A percentile compares a stretch with the other conserved stretches of the same genome.
Evolutionary conservation across 108 stramenopile genomes (phyloP).

Genomic region (Discostella stelligeroides): DNA sequence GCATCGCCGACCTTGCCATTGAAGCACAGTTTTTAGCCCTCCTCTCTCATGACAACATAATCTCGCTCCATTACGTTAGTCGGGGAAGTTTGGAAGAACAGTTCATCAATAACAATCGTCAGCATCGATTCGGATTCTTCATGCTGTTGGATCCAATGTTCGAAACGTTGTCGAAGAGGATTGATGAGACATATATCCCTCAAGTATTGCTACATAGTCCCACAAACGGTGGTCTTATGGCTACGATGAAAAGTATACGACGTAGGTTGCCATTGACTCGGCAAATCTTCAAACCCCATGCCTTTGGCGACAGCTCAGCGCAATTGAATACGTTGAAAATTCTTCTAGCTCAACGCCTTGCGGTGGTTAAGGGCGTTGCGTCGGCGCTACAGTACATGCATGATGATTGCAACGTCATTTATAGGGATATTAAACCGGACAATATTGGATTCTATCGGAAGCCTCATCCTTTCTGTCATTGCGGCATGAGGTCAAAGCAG

Average conservation of each 20-base stretch:
- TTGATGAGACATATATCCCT: slow-evolving; percentile 10
- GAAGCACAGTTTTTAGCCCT: slow-evolving; percentile 33
- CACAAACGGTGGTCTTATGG: not conserved
- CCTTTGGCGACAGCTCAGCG: not conserved
- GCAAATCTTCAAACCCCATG: too few relatives aligned
- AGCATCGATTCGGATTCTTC: slow-evolving; percentile 29
- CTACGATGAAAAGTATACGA: not conserved
- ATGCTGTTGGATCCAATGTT: slow-evolving; percentile 32
- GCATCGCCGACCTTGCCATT: slow-evolving; percentile 45
- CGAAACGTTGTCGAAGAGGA: slow-evolving; percentile 32
- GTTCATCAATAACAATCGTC: slow-evolving; percentile 20
- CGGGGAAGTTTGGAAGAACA: slow-evolving; percentile 22
- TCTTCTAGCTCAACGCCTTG: slow-evolving; percentile 15
- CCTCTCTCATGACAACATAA: slow-evolving; percentile 35
- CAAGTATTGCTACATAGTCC: slow-evolving; percentile 15
- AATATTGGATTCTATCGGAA: too few relatives aligned
- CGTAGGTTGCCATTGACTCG: too few relatives aligned
- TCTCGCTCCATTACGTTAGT: slow-evolving; percentile 17
- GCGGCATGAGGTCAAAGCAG: slow-evolving; percentile 6
- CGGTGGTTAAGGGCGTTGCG: slow-evolving; percentile 19
- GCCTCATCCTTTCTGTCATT: not conserved
- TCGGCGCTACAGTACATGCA: slow-evolving; percentile 31
- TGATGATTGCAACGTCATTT: slow-evolving; percentile 39
- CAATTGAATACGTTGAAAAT: not conserved
- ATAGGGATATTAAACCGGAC: slow-evolving; percentile 66